A percentile compares a stretch with the other conserved stretches of the same genome.
Conservation (phyloP, 768 basidiomycete genomes). For the Calocera cornea region DNA sequence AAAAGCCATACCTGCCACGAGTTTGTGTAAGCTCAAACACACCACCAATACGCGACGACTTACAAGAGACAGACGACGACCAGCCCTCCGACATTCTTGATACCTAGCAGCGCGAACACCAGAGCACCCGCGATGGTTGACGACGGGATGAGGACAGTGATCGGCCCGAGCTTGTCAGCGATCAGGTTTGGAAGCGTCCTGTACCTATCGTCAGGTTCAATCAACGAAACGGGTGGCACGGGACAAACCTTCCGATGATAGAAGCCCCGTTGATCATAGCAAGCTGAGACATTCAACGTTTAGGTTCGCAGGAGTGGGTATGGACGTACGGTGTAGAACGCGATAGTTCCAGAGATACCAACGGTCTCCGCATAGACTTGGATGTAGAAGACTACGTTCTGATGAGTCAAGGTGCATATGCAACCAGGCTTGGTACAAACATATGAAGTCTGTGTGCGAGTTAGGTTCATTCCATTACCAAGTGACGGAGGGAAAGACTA, state of each 20-base stretch:
- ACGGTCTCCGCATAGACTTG: conserved; percentile 12
- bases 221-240: background rate
- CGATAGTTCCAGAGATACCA: conserved; percentile 5
- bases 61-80: conserved; percentile 25
- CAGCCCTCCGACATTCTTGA: conserved; percentile 5
- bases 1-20: conserved; percentile 11
- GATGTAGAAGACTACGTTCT: conserved; percentile 10
- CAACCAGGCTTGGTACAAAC: no score
- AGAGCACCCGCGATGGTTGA: conserved; percentile 21
- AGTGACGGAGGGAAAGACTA: background rate
- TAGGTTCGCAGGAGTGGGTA: no score
- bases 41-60: background rate
- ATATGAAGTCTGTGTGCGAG: background rate
- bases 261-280: conserved; percentile 29
- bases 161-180: conserved; percentile 20
- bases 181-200: conserved; percentile 27
- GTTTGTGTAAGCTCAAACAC: background rate
- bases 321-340: conserved; percentile 15
- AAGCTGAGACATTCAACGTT: conserved; percentile 25
- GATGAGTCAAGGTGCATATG: background rate
- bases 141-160: conserved; percentile 24
- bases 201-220: conserved; percentile 13
- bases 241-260: conserved; percentile 28
- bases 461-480: background rate
- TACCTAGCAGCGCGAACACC: conserved; percentile 11